These are phyloP conservation scores for Bromus sterilis DNA, from an alignment of 176 grass and related monocot genomes.

Conservation along the genomic window DNA sequence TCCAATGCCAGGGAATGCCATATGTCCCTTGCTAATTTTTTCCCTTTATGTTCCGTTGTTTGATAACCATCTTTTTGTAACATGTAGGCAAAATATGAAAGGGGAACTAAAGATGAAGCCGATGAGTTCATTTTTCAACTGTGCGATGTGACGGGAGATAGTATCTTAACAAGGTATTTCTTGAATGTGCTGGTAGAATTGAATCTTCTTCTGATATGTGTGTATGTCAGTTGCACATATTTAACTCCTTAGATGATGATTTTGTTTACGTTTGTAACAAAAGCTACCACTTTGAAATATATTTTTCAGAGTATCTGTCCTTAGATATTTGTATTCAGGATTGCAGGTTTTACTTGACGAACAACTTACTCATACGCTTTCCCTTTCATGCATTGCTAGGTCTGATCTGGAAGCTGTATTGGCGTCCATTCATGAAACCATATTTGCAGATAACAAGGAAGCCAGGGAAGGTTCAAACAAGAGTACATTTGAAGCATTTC, in stretches of 20 bases:
- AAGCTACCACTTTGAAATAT: background rate
- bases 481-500: conserved; percentile 49
- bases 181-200: background rate
- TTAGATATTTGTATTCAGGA: background rate
- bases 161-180: conserved; percentile 51
- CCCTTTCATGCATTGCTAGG: conserved; percentile 35
- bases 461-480: conserved; percentile 15
- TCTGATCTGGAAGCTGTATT: conserved; percentile 80
- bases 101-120: conserved; percentile 69
- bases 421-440: conserved; percentile 57
- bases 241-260: background rate
- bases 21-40: background rate
- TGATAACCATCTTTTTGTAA: background rate
- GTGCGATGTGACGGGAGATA: conserved; percentile 75
- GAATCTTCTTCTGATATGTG: background rate
- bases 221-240: background rate
- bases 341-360: background rate
- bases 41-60: background rate
- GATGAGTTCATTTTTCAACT: conserved; percentile 72
- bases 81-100: conserved; percentile 69
- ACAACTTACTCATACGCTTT: background rate
- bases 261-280: background rate
- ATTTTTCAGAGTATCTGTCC: background rate
- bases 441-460: conserved; percentile 56
- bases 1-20: background rate